phyloP scores from a whole-genome alignment of 805 yeast species.

The Geotrichum ghanense region DNA sequence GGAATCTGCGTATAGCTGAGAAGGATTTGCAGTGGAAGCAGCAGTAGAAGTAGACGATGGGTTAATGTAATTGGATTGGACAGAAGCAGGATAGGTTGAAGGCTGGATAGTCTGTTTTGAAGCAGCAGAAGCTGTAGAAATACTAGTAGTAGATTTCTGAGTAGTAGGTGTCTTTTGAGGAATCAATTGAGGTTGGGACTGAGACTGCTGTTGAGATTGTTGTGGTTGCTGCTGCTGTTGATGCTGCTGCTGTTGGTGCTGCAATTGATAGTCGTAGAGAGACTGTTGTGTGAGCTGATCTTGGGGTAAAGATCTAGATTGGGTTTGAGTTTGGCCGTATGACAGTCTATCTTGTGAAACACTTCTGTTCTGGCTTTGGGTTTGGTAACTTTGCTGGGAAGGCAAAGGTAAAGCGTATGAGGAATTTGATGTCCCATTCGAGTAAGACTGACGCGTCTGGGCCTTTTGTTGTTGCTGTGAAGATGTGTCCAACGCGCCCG shows the following conservation, averaged over 20 bases:
- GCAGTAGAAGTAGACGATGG: background rate
- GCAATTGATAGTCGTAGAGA: no score
- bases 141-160: background rate
- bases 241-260: no score
- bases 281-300: no score
- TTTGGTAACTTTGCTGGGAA: background rate
- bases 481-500: background rate
- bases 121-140: background rate
- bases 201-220: background rate
- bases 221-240: background rate
- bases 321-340: background rate
- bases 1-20: background rate
- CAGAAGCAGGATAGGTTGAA: background rate
- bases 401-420: background rate
- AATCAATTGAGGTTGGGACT: background rate
- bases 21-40: background rate
- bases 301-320: background rate
- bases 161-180: no score
- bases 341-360: background rate
- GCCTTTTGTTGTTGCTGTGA: background rate
- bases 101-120: background rate
- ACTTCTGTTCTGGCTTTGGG: background rate
- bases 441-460: constrained; percentile 1
- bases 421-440: background rate
- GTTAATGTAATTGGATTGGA: background rate